These are phyloP conservation scores for Mediolabrus comicus DNA, from an alignment of 108 stramenopile species.

Conservation along the genomic window DNA sequence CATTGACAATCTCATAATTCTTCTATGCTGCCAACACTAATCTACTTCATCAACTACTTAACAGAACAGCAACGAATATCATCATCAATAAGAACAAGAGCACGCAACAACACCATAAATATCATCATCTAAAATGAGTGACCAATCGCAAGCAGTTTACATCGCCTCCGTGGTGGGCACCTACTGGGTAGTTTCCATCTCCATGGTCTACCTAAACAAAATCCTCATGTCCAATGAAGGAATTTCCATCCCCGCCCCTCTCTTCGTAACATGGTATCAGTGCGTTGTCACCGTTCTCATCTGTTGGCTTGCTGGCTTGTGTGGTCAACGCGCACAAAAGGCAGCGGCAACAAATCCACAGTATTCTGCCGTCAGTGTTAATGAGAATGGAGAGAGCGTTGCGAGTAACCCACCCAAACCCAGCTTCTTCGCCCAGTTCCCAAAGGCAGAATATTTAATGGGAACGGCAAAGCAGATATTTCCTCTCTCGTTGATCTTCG, in stretches of 20 bases:
- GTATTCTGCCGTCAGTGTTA: conserved; percentile 21
- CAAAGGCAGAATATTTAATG: conserved; percentile 73
- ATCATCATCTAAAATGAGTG: conserved; percentile 16
- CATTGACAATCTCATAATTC: no score
- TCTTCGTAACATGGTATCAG: conserved; percentile 97
- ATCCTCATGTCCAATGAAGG: conserved; percentile 80
- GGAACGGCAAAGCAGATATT: conserved; percentile 60
- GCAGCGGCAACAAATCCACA: conserved; percentile 17
- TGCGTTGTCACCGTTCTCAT: conserved; percentile 87
- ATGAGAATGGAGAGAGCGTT: conserved; percentile 3
- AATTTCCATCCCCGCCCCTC: conserved; percentile 83
- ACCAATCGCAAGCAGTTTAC: conserved; percentile 29
- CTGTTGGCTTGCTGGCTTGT: conserved; percentile 76
- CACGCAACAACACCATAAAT: no score
- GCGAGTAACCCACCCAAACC: conserved; percentile 33
- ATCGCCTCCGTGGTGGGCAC: conserved; percentile 59
- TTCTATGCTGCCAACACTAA: no score
- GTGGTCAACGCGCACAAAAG: conserved; percentile 52
- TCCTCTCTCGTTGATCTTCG: conserved; percentile 86
- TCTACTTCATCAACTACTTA: no score
- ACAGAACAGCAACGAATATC: no score
- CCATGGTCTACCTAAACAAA: conserved; percentile 95
- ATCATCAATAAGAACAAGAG: no score
- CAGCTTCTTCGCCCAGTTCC: conserved; percentile 83
- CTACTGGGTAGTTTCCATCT: conserved; percentile 74